phyloP scores from a whole-genome alignment of 2,329 filamentous ascomycete species.

The Mariannaea elegans region DNA sequence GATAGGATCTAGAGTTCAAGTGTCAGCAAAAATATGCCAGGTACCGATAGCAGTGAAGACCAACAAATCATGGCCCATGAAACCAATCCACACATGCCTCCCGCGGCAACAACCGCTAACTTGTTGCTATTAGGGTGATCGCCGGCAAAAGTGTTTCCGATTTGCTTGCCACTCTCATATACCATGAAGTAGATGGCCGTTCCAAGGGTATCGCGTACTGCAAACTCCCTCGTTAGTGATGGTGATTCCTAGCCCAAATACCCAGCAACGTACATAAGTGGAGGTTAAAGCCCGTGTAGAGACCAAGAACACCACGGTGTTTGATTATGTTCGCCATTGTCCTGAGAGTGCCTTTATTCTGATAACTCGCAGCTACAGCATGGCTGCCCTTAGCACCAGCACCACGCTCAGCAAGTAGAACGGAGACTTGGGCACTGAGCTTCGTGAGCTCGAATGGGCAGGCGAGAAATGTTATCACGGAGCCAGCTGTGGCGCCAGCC shows the following conservation, averaged over 20 bases:
- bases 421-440: conserved; percentile 84
- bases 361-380: conserved; percentile 73
- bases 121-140: conserved; percentile 80
- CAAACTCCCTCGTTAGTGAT: conserved; percentile 23
- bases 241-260: not conserved
- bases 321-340: conserved; percentile 81
- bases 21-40: conserved; percentile 10
- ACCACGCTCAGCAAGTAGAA: conserved; percentile 69
- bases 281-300: conserved; percentile 83
- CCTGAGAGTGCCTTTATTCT: conserved; percentile 79
- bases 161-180: conserved; percentile 86
- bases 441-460: conserved; percentile 94
- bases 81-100: conserved; percentile 82
- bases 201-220: conserved; percentile 83
- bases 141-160: conserved; percentile 77
- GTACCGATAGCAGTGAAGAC: conserved; percentile 41
- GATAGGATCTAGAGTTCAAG: conserved; percentile 64
- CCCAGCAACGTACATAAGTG: conserved; percentile 72
- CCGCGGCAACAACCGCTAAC: conserved; percentile 79
- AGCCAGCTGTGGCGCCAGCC: conserved; percentile 81
- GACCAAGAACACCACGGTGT: conserved; percentile 74
- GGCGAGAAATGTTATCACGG: conserved; percentile 80
- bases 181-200: conserved; percentile 90
- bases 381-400: conserved; percentile 56
- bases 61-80: conserved; percentile 82